Conservation (phyloP, 2,329 filamentous ascomycete species). For the Colletotrichum spaethianum region DNA sequence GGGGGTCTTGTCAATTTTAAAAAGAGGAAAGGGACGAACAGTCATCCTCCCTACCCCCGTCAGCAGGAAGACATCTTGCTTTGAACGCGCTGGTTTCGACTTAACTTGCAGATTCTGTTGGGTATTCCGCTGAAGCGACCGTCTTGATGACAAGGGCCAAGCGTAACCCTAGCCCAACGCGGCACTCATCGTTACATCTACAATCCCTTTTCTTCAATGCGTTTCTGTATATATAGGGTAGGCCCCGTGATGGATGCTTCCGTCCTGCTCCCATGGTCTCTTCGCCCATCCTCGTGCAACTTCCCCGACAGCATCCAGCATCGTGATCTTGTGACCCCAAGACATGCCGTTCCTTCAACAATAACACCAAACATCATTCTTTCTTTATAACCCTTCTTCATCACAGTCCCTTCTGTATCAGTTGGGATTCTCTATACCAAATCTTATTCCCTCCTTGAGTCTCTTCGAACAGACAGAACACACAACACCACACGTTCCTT, state of each 20-base stretch:
- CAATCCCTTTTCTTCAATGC: background rate
- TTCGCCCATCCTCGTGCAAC: slow-evolving; percentile 15
- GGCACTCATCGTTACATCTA: background rate
- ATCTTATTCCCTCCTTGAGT: background rate
- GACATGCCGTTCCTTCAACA: slow-evolving; percentile 33
- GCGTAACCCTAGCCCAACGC: background rate
- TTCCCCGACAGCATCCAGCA: slow-evolving; percentile 1
- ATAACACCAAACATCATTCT: background rate
- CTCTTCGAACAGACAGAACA: background rate
- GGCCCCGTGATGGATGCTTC: slow-evolving; percentile 31
- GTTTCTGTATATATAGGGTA: slow-evolving; percentile 16
- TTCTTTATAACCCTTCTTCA: slow-evolving; percentile 19
- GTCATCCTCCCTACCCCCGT: background rate
- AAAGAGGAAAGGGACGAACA: background rate
- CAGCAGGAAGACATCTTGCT: background rate
- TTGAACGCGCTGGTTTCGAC: background rate
- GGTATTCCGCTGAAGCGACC: background rate
- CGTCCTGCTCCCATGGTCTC: slow-evolving; percentile 29
- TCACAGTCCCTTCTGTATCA: background rate
- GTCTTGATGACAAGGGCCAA: background rate
- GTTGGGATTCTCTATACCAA: background rate
- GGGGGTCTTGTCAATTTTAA: background rate
- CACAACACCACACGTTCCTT: slow-evolving; percentile 9
- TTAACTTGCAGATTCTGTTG: background rate
- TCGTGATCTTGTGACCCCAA: slow-evolving; percentile 36